Evolutionary conservation across 768 basidiomycete genomes (phyloP), one percentile per base, ranked within the genome.

Genomic region (Boletus sp.): DNA sequence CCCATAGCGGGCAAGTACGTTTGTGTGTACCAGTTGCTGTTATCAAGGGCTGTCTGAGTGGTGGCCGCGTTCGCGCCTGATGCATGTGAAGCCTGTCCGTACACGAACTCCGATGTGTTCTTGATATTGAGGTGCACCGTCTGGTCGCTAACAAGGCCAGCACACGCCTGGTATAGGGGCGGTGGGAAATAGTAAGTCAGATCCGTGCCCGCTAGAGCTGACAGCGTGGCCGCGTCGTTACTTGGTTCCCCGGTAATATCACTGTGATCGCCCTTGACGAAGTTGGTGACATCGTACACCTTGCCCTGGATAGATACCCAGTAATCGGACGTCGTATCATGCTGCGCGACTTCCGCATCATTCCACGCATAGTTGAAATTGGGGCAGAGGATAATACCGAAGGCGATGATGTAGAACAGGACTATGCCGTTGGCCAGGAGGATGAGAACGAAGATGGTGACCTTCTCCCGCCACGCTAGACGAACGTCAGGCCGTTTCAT

Each of bases 401-500:
- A 86, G 42, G 76, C 76, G 63, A 87, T 77, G 75, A 87, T 85
- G 67, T 85, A 86, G 74, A 87, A 87, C 61, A 87, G 67, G 56
- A 87, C 76, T 48, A 80, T 47, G 17, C 67, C 77, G 64, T 87
- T 87, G 52, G 78, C 65, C 35, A 80, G 54, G 55, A 81, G 60
- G 67, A 87, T 85, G 67, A 87, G 76, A 59, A 72, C 62, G 71
- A 81, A 86, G 61, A 87, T 87, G 7, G 86, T 80, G 50, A 86
- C 62, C 70, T 87, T 87, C 66, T 87, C 86, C 41, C 85, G 76
- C 86, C 86, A 87, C 0, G 86, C 86, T 44, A 87, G 77, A 49
- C 82, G 80, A 46, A 87, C 73, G 65, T 87, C 85, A 20, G 84
- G 82, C 10, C 85, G 81, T 67, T 86, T 85, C 86, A 87, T 84